These are phyloP conservation scores for Endocarpon pusillum DNA, from an alignment of 495 filamentous ascomycete species.

Conservation along the genomic window DNA sequence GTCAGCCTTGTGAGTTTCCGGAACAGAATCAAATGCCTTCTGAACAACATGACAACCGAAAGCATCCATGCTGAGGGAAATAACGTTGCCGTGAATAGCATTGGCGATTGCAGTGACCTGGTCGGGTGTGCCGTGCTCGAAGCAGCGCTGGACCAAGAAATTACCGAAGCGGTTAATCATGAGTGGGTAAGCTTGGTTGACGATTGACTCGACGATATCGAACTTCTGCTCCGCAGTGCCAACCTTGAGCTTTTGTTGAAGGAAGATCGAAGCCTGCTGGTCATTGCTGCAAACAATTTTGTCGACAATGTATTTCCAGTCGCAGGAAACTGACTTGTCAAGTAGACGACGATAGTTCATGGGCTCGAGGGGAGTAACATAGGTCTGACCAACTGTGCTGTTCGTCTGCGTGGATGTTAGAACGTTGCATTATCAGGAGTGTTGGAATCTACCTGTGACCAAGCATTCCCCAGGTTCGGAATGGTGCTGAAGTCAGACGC, in stretches of 20 bases:
- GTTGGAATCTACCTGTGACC: constrained; percentile 30
- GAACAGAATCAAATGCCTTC: constrained; percentile 93
- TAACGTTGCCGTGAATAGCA: constrained; percentile 84
- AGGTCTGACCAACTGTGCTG: constrained; percentile 55
- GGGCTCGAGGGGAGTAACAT: constrained; percentile 77
- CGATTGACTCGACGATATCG: constrained; percentile 91
- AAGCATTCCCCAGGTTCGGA: constrained; percentile 25
- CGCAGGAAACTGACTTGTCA: constrained; percentile 90
- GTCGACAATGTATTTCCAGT: constrained; percentile 99
- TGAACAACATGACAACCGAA: constrained; percentile 98
- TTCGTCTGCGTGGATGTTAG: too few relatives aligned
- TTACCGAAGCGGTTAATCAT: constrained; percentile 97
- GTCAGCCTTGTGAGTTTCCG: constrained; percentile 90
- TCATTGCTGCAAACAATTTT: constrained; percentile 99
- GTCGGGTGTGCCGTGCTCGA: constrained; percentile 91
- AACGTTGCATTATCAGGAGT: too few relatives aligned
- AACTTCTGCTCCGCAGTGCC: constrained; percentile 90
- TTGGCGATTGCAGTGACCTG: constrained; percentile 91
- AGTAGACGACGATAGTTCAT: constrained; percentile 91
- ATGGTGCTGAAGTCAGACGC: constrained; percentile 58
- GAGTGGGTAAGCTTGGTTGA: constrained; percentile 82
- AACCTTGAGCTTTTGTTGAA: constrained; percentile 97
- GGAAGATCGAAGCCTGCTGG: constrained; percentile 94
- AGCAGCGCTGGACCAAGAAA: constrained; percentile 94
- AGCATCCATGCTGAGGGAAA: constrained; percentile 91